A percentile compares a stretch with the other conserved stretches of the same genome.
Conservation (phyloP, 306 rosid species). For the Bauhinia variegata region DNA sequence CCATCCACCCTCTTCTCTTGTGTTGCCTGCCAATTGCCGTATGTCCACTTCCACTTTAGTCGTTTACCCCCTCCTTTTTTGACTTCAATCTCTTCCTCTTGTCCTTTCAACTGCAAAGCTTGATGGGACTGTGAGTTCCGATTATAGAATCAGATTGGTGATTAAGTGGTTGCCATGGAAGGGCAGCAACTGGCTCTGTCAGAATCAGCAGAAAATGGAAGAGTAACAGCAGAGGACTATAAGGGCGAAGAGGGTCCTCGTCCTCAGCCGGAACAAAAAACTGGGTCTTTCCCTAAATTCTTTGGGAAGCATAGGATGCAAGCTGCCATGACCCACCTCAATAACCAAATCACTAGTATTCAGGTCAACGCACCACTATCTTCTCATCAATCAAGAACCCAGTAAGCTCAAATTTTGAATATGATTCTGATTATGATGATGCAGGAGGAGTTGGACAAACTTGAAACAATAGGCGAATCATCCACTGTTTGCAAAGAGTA, state of each 20-base stretch:
- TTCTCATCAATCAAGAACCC: background rate
- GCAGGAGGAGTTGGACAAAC: conserved; percentile 73
- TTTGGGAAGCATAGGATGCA: conserved; percentile 77
- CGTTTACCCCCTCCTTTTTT: conserved; percentile 49
- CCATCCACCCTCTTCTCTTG: too few relatives aligned
- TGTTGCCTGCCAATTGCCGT: too few relatives aligned
- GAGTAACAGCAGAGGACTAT: conserved; percentile 23
- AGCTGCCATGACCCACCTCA: conserved; percentile 73
- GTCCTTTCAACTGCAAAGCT: background rate
- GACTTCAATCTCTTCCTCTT: conserved; percentile 27
- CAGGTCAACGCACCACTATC: conserved; percentile 46
- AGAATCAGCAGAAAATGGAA: conserved; percentile 34
- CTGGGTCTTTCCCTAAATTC: conserved; percentile 46
- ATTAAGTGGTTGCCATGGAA: conserved; percentile 33
- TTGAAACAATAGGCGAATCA: conserved; percentile 65
- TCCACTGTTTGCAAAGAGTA: conserved; percentile 78
- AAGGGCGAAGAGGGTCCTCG: conserved; percentile 29
- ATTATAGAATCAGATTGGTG: background rate
- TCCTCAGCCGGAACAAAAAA: conserved; percentile 24
- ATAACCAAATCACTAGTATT: conserved; percentile 61
- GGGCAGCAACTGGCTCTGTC: conserved; percentile 11
- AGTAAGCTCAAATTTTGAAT: too few relatives aligned
- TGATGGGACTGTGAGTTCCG: conserved; percentile 11
- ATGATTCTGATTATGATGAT: too few relatives aligned
- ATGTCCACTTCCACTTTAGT: conserved; percentile 30